Base-by-base conservation (phyloP, 345 rosid species). In the Eucalyptus erythrocorys region DNA sequence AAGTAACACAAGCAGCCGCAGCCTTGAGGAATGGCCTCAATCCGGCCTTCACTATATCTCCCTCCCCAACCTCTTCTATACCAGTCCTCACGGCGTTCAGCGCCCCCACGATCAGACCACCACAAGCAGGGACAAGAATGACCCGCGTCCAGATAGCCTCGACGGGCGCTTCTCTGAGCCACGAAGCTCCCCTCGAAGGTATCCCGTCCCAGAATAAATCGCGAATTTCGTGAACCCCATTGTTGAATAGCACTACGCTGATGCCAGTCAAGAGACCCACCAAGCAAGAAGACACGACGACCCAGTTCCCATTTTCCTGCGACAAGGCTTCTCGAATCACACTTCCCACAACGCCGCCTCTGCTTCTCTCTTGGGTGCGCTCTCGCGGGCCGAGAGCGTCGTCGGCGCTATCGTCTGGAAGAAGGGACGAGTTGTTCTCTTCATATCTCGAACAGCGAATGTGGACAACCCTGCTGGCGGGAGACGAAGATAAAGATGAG, bases 131-230 rank as follows among this genome's bases (percentile, higher is more conserved):
- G 5, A 95, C 98, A 49, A 93, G 89, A 16, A 95, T 90, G 49
- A 96, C 97, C 4, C 99, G 94, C 37, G 82, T 19, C 98, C 98
- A 94, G 37, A 89, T 91, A 51, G 94, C 92, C 11, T 93, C 92
- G 22, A 94, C 89, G 86, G 99, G 95, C 89, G 86, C 94, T 87
- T 96, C 96, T 88, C 99, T 93, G 45, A 96, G 92, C 98, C 95
- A 96, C 48, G 96, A 94, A 42, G 99, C 98, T 47, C 99, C 99
- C 71, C 97, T 91, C 57, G 92, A 90, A 13, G 99, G 98, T 45
- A 96, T 97, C 48, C 97, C 99, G 86, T 96, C 98, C 99, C 99
- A 96, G 87, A 94, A 95, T 59, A 95, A 90, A 90, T 96, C 99
- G 15, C 99, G 96, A 49, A 97, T 92, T 90, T 94, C 95, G 86